These are phyloP conservation scores for Boletus austroedulis DNA, from an alignment of 1,284 basidiomycete species.

Conservation along the genomic window DNA sequence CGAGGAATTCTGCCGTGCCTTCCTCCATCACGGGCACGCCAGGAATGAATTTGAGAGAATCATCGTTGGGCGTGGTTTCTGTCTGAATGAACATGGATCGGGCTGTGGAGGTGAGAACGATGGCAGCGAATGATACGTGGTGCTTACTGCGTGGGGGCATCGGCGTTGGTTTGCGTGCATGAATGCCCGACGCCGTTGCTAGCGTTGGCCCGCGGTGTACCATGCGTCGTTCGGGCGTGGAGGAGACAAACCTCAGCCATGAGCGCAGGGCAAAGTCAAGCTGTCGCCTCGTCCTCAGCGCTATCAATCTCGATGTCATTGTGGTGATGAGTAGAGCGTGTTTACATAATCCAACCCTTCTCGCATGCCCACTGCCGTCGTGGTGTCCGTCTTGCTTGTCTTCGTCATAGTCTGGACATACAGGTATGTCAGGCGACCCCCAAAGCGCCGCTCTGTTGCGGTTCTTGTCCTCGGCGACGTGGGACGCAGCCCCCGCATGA, in stretches of 20 bases:
- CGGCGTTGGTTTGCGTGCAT: slow-evolving; percentile 18
- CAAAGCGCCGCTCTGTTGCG: slow-evolving; percentile 65
- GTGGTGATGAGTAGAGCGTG: slow-evolving; percentile 5
- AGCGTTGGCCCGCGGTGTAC: slow-evolving; percentile 39
- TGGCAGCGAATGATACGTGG: background rate
- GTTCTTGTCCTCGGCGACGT: slow-evolving; percentile 96
- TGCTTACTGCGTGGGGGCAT: slow-evolving; percentile 28
- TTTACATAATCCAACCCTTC: slow-evolving; percentile 22
- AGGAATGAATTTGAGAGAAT: slow-evolving; percentile 97
- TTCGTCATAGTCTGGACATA: slow-evolving; percentile 22
- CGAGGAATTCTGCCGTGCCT: slow-evolving; percentile 92
- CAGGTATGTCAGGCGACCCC: slow-evolving; percentile 32
- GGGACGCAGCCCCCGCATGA: slow-evolving; percentile 94
- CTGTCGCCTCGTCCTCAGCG: slow-evolving; percentile 15
- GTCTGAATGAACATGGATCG: slow-evolving; percentile 98
- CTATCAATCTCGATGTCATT: slow-evolving; percentile 24
- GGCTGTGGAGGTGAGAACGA: slow-evolving; percentile 41
- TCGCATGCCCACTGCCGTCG: slow-evolving; percentile 1
- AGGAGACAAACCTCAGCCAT: slow-evolving; percentile 28
- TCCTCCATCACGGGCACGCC: slow-evolving; percentile 85
- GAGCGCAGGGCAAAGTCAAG: slow-evolving; percentile 17
- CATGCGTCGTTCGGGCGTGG: slow-evolving; percentile 21
- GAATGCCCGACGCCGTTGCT: slow-evolving; percentile 37
- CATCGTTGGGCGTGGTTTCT: slow-evolving; percentile 95
- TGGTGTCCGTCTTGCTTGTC: slow-evolving; percentile 10